Evolutionary conservation across 441 rosid species (phyloP).

Genomic region (Gossypium trilobum): DNA sequence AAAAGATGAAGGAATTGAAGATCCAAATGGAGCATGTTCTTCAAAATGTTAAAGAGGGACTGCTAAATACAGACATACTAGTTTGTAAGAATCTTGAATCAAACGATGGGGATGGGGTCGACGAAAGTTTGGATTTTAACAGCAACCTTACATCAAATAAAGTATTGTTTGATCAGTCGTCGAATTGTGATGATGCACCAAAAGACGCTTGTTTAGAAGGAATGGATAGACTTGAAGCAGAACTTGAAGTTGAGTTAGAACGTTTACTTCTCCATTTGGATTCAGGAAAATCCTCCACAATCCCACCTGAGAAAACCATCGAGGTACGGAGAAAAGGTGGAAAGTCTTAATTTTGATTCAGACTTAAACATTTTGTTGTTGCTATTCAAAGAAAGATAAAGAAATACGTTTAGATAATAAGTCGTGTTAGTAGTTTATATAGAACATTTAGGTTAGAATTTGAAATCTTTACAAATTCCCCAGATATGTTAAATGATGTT

Average conservation of each 20-base stretch:
- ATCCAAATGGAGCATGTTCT: constrained; percentile 50
- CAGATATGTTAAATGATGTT: not conserved
- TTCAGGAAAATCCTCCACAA: constrained; percentile 21
- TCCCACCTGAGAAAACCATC: constrained; percentile 18
- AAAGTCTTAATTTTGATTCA: not conserved
- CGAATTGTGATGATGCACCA: constrained; percentile 15
- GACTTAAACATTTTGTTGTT: not conserved
- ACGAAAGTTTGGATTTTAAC: constrained; percentile 25
- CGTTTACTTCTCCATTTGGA: constrained; percentile 47
- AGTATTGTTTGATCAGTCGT: constrained; percentile 28
- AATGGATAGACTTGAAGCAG: constrained; percentile 62
- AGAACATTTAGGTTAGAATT: not conserved
- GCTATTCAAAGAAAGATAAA: not conserved
- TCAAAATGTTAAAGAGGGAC: constrained; percentile 26
- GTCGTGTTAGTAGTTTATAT: not conserved
- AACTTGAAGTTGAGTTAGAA: constrained; percentile 65
- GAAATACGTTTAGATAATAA: not conserved
- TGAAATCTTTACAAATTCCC: not conserved
- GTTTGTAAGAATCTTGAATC: constrained; percentile 12
- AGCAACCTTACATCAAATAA: constrained; percentile 21
- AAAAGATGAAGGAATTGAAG: constrained; percentile 41
- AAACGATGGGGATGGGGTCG: constrained; percentile 18
- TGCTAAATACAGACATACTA: constrained; percentile 19
- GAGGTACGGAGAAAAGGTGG: constrained; percentile 22
- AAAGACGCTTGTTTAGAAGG: constrained; percentile 31